phyloP scores from a whole-genome alignment of 768 basidiomycete species.

The Suillus plorans region DNA sequence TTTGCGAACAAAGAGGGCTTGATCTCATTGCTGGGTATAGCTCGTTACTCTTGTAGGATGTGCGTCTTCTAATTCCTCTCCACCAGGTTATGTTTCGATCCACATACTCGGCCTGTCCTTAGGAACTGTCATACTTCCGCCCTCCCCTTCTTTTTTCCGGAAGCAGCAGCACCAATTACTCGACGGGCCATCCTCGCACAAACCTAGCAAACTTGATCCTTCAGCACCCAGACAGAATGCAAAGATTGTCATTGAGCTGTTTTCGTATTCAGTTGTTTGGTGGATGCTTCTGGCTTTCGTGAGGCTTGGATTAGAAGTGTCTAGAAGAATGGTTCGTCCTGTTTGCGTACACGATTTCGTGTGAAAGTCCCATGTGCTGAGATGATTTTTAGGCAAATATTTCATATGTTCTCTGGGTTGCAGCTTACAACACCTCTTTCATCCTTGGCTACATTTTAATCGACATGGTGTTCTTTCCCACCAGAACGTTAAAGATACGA shows the following conservation, averaged over 20 bases:
- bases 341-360: neutral
- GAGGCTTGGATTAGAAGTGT: slow-evolving; percentile 43
- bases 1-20: slow-evolving; percentile 92
- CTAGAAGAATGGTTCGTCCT: slow-evolving; percentile 59
- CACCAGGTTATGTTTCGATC: slow-evolving; percentile 82
- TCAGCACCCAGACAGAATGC: slow-evolving; percentile 55
- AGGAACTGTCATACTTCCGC: slow-evolving; percentile 79
- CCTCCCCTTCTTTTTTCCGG: slow-evolving; percentile 72
- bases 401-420: slow-evolving; percentile 86
- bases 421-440: slow-evolving; percentile 86
- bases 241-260: slow-evolving; percentile 75
- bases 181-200: slow-evolving; percentile 11
- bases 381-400: slow-evolving; percentile 66
- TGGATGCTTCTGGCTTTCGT: slow-evolving; percentile 57
- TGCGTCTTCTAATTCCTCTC: neutral
- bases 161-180: slow-evolving; percentile 37
- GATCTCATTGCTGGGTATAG: slow-evolving; percentile 68
- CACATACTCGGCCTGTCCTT: slow-evolving; percentile 83
- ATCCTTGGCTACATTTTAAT: slow-evolving; percentile 77
- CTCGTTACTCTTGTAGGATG: neutral
- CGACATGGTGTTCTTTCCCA: slow-evolving; percentile 68
- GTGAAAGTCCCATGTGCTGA: neutral
- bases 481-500: slow-evolving; percentile 32
- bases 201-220: slow-evolving; percentile 10
- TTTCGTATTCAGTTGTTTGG: slow-evolving; percentile 76